Conservation (phyloP, 768 basidiomycete genomes). For the Paxillus involutus region DNA sequence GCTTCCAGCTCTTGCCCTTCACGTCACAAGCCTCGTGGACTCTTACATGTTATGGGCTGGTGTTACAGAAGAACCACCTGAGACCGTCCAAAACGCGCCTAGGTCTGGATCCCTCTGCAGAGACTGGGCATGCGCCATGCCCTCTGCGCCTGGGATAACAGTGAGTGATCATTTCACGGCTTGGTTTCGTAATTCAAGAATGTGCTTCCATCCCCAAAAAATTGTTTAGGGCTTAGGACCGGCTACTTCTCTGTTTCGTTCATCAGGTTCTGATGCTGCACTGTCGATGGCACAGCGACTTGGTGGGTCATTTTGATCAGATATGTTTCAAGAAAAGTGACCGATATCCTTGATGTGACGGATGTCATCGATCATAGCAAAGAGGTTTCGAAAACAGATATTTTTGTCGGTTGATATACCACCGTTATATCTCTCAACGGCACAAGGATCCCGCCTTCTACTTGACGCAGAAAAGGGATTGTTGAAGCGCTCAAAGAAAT, state of each 20-base stretch:
- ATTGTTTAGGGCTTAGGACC: constrained; percentile 23
- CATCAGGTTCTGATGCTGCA: constrained; percentile 59
- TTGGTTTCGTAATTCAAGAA: constrained; percentile 1
- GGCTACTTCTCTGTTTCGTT: constrained; percentile 65
- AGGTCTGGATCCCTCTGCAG: constrained; percentile 56
- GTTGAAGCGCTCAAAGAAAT: constrained; percentile 44
- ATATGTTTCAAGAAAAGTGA: background rate
- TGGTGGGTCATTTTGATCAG: constrained; percentile 47
- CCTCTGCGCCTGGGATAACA: constrained; percentile 32
- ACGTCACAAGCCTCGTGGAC: constrained; percentile 64
- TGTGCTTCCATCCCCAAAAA: background rate
- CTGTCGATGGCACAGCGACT: constrained; percentile 77
- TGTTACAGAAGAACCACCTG: constrained; percentile 45
- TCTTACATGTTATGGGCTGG: constrained; percentile 87
- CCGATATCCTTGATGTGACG: constrained; percentile 8
- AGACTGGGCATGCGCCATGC: constrained; percentile 88
- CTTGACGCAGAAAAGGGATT: constrained; percentile 64
- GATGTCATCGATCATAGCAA: constrained; percentile 42
- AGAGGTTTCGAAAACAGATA: constrained; percentile 63
- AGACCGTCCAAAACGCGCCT: constrained; percentile 48
- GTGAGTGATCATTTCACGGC: constrained; percentile 17
- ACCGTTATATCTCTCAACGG: constrained; percentile 37
- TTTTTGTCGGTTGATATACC: constrained; percentile 70
- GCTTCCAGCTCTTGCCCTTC: constrained; percentile 60
- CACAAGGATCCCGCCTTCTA: constrained; percentile 47